phyloP scores from a whole-genome alignment of 345 rosid genomes.

The Salix exigua region DNA sequence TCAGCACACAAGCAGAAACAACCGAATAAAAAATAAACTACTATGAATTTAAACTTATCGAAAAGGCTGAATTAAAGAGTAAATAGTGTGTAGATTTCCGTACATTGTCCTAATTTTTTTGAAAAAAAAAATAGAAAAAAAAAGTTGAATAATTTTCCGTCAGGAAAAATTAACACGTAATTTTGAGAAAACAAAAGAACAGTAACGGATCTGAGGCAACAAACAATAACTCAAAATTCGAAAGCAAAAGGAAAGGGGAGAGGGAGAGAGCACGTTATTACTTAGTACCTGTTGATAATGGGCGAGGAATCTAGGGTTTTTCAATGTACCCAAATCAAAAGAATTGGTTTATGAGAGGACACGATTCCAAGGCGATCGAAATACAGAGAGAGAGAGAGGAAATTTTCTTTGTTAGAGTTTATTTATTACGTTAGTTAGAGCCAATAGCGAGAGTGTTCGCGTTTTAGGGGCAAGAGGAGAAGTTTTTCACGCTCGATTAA shows the following conservation, averaged over 20 bases:
- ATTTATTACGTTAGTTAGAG: not conserved
- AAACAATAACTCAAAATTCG: not conserved
- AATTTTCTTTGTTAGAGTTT: slow-evolving; percentile 10
- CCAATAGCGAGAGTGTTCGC: slow-evolving; percentile 14
- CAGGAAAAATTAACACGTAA: not conserved
- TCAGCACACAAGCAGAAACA: not conserved
- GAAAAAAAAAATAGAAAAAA: no score
- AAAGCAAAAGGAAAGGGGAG: not conserved
- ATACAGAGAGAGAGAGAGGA: not conserved
- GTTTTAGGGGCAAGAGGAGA: slow-evolving; percentile 5
- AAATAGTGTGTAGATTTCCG: no score
- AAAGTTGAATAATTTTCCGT: not conserved
- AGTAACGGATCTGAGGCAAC: slow-evolving; percentile 39
- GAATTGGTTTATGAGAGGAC: slow-evolving; percentile 7
- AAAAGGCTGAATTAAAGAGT: not conserved
- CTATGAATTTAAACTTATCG: no score
- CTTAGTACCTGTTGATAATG: slow-evolving; percentile 26
- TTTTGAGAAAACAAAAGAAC: slow-evolving; percentile 1
- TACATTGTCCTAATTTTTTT: no score
- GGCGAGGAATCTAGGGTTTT: slow-evolving; percentile 47
- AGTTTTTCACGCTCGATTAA: slow-evolving; percentile 16
- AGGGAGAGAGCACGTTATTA: not conserved
- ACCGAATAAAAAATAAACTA: not conserved
- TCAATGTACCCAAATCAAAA: slow-evolving; percentile 19
- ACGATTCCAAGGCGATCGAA: slow-evolving; percentile 19